Evolutionary conservation across 768 basidiomycete genomes (phyloP), one percentile per base, ranked within the genome.

Genomic region (Amanita thiersii): DNA sequence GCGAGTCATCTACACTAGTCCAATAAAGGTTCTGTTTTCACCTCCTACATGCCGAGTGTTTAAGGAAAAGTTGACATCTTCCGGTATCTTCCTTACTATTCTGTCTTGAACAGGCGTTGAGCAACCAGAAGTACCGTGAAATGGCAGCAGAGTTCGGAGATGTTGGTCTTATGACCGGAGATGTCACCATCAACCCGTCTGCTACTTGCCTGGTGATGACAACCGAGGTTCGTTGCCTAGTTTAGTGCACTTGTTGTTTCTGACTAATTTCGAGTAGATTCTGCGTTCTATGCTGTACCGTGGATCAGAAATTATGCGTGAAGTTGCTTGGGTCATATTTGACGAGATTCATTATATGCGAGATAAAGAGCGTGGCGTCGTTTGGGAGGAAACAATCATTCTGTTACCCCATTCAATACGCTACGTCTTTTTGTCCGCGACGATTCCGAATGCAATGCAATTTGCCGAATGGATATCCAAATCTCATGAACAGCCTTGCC

Each of bases 261-360:
- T 17, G 14, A 21, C n/a, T 11, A 8, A 24, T 19, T 31, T 45
- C 20, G 9, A 15, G 20, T 48, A 98, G 92, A 98, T 99, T 80
- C 61, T 99, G 39, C 81, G 96, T 14, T 97, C 93, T 3, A 99
- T 99, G 94, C 68, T 99, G 19, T 99, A 99, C 57, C 83, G 96
- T 40, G 96, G 96, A 28, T 97, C 92, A 3, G 96, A 99, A 66
- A 85, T 99, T 50, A 93, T 98, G 86, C 87, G 96, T 43, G 96
- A 99, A 68, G 94, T 99, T n/a, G 92, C 93, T 1, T 99, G 96
- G 96, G 94, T 98, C 43, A 79, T 99, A 50, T 99, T 98, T 60
- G 96, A 99, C 57, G 96, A 99, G 65, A 96, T 99, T 47, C 96
- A 99, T 58, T 99, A 98, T 65, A 99, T 98, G 96, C 84, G 96